Conservation (phyloP, 2,329 filamentous ascomycete genomes). For the Ascochyta viciae-villosae region DNA sequence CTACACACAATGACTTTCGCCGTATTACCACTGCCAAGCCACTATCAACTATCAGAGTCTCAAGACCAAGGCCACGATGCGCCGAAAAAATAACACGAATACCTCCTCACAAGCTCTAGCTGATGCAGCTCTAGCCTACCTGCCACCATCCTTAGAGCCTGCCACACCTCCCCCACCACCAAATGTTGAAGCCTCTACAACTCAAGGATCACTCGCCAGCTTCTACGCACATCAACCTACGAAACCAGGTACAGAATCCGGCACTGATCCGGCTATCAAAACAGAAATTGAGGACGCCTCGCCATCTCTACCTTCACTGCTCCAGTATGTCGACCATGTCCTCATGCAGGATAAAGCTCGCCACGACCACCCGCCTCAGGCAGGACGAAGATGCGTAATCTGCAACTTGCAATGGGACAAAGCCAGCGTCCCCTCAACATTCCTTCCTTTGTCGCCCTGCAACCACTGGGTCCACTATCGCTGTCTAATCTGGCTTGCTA, state of each 20-base stretch:
- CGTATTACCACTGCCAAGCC: neutral
- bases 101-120: neutral
- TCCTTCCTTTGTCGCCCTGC: conserved; percentile 30
- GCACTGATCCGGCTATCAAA: neutral
- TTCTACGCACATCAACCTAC: neutral
- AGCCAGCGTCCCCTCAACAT: conserved; percentile 13
- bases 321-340: conserved; percentile 32
- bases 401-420: conserved; percentile 21
- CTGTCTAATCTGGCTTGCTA: conserved; percentile 26
- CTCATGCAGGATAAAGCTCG: conserved; percentile 15
- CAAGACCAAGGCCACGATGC: neutral
- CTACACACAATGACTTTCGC: neutral
- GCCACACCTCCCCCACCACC: neutral
- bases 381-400: conserved; percentile 8
- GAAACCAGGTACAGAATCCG: no score
- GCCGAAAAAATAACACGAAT: neutral
- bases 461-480: conserved; percentile 37
- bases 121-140: neutral
- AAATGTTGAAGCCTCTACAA: neutral
- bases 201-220: neutral
- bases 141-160: neutral
- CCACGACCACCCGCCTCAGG: conserved; percentile 18
- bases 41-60: neutral
- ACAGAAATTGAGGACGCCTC: neutral
- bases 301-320: conserved; percentile 22